Evolutionary conservation across 306 rosid genomes (phyloP), one percentile per base, ranked within the genome.

Genomic region (Herpetospermum pedunculosum): DNA sequence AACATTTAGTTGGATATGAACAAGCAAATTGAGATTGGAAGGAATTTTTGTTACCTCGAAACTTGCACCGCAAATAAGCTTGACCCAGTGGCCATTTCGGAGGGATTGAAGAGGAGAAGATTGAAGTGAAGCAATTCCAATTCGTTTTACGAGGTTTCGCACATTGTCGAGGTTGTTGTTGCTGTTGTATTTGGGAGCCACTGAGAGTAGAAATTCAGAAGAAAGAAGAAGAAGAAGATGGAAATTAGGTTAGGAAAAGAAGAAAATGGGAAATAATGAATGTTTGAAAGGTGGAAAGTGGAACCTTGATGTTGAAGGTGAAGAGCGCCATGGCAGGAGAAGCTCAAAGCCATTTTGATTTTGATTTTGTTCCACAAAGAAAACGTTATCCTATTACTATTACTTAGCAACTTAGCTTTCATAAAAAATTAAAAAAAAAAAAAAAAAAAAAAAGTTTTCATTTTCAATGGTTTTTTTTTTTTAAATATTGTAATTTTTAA

Each of bases 31-130:
- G 8, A n/a, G n/a, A n/a, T 50, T 48, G 54, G 32, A 54, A 28
- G 50, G 34, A n/a, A n/a, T 64, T 34, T 35, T 29, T 35, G 4
- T 4, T 19, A 88, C 97, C 88, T 90, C 97, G 77, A 92, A 92
- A 79, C 98, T 92, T 74, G 90, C 90, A 26, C 90, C 90, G 38
- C 90, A 81, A n/a, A 86, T 86, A 79, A 86, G 90, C 84, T 86
- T 86, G 75, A 86, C 86, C 90, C 90, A 86, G 74, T 84, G 62
- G 10, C 90, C 90, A 49, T 73, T 79, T 75, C 76, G 88, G 26
- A 86, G 88, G 14, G 88, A 81, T 54, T 81, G 75, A 11, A 73
- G 47, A 8, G 98, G 96, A 72, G 89, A 77, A 38, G 87, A 80
- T 44, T 79, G 53, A 38, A 81, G 55, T 29, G 81, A 80, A 72